These are phyloP conservation scores for Spergularia marina DNA, from an alignment of 148 eudicot species.

Conservation along the genomic window DNA sequence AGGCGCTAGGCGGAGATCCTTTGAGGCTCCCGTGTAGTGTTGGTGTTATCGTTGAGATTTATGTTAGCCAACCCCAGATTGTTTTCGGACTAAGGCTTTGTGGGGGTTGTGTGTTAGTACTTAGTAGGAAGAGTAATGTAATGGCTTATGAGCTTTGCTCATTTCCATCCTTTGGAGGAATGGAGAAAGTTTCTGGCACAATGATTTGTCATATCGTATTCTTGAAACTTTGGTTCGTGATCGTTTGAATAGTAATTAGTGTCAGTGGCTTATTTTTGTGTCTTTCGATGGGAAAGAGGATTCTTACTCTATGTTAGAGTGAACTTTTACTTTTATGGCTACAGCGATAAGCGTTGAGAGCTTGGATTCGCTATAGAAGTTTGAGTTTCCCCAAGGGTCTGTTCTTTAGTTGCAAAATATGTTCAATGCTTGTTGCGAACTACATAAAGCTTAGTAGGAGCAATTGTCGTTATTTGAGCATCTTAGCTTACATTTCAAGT, in stretches of 20 bases:
- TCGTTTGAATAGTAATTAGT: neutral
- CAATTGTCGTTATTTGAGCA: too few species aligned
- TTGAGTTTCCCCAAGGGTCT: neutral
- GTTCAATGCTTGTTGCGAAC: too few species aligned
- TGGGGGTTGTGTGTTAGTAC: neutral
- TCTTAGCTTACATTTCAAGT: neutral
- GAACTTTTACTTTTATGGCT: neutral
- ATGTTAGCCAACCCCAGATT: neutral
- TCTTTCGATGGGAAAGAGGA: neutral
- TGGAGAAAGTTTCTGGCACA: neutral
- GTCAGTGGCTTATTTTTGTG: neutral
- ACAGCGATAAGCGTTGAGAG: neutral
- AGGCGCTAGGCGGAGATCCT: neutral
- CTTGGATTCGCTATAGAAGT: neutral
- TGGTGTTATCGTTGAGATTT: neutral
- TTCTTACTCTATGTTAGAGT: neutral
- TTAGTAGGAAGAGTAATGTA: neutral
- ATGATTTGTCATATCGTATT: neutral
- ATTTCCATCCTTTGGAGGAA: neutral
- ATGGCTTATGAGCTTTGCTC: neutral
- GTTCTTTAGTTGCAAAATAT: neutral
- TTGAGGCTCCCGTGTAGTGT: too few species aligned
- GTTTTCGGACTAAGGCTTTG: neutral
- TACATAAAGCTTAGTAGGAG: too few species aligned
- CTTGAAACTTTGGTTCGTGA: neutral